Percentiles rank a stretch among this genome's conserved stretches.
phyloP scores from a whole-genome alignment of 352 stramenopile species.

The Phytophthora litchii region DNA sequence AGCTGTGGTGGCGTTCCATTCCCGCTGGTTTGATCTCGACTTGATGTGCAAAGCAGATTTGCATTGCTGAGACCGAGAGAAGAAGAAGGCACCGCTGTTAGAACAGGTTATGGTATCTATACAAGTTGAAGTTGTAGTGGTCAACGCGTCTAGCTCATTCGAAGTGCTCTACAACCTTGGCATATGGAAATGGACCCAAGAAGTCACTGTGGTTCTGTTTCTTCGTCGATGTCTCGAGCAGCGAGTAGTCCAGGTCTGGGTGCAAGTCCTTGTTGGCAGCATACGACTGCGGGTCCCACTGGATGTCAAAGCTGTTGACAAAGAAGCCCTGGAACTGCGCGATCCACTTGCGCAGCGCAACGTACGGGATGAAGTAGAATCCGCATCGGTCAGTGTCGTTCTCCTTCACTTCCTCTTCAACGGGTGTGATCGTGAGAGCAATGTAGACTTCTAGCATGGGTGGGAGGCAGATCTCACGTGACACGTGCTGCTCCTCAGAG shows the following conservation, averaged over 20 bases:
- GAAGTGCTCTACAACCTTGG: conserved; percentile 63
- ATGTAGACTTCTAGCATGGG: conserved; percentile 80
- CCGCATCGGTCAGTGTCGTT: conserved; percentile 81
- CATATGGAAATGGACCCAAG: conserved; percentile 76
- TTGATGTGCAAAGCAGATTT: conserved; percentile 18
- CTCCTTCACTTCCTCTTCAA: conserved; percentile 62
- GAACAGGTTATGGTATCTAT: too few species aligned
- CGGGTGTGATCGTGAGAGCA: conserved; percentile 54
- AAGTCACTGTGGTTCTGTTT: conserved; percentile 78
- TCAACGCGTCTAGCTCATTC: conserved; percentile 9
- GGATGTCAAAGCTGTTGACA: conserved; percentile 82
- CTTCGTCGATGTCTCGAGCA: conserved; percentile 69
- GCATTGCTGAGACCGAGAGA: neutral
- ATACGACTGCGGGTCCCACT: conserved; percentile 77
- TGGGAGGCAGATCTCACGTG: conserved; percentile 68
- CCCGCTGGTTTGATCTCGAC: neutral
- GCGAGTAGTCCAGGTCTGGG: conserved; percentile 62
- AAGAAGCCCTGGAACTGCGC: conserved; percentile 84
- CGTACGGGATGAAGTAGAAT: conserved; percentile 88
- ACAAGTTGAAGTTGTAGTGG: conserved; percentile 2
- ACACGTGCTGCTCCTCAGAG: conserved; percentile 46
- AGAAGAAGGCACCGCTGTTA: neutral
- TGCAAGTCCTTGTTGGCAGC: conserved; percentile 57
- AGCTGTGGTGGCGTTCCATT: neutral
- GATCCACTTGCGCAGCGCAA: conserved; percentile 75